phyloP scores from a whole-genome alignment of 495 filamentous ascomycete species.

The Hypoxylon perforatum region DNA sequence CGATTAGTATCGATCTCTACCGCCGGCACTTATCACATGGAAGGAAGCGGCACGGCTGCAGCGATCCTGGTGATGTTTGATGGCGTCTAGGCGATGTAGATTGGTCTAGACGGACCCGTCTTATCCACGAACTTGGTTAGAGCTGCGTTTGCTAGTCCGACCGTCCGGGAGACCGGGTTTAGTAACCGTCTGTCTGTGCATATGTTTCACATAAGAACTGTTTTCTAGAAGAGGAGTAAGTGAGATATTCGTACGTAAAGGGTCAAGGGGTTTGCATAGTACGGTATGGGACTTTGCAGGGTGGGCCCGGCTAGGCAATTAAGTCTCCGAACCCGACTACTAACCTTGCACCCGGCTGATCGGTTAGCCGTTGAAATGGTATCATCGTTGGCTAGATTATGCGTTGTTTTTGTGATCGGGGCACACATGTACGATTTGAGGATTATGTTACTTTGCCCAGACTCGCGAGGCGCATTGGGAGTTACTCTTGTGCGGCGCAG shows the following conservation, averaged over 20 bases:
- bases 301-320: background rate
- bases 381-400: conserved; percentile 9
- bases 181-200: background rate
- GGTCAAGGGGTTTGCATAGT: background rate
- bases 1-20: too few species aligned
- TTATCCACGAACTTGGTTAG: too few species aligned
- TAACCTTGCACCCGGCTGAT: background rate
- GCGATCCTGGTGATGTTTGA: background rate
- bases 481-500: background rate
- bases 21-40: too few species aligned
- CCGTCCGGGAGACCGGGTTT: background rate
- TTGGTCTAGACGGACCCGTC: background rate
- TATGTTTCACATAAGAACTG: background rate
- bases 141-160: background rate
- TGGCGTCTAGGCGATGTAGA: background rate
- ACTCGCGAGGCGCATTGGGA: conserved; percentile 7
- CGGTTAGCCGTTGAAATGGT: background rate
- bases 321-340: background rate
- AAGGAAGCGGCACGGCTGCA: background rate
- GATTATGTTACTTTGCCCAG: conserved; percentile 9
- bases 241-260: background rate
- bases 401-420: background rate
- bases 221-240: background rate
- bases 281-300: background rate
- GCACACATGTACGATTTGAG: conserved; percentile 16